A percentile compares a stretch with the other conserved stretches of the same genome.
Evolutionary conservation across 2,329 filamentous ascomycete genomes (phyloP).

Genomic region (Cladophialophora bantiana): DNA sequence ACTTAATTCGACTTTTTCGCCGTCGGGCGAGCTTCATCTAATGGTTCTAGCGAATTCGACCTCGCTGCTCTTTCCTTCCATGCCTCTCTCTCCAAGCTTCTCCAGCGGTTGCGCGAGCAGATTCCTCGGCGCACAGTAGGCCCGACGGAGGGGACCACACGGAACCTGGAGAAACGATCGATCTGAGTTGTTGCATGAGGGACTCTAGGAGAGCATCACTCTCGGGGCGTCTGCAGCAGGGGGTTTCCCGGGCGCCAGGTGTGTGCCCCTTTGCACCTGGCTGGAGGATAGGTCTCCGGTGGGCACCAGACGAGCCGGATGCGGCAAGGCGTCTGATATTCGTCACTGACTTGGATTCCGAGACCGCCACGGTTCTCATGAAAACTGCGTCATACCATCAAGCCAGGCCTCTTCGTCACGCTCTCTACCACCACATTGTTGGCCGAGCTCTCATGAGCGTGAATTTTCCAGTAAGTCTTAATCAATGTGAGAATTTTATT

Average conservation of each 20-base stretch:
- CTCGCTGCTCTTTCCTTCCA: background rate
- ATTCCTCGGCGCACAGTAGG: background rate
- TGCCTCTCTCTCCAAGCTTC: background rate
- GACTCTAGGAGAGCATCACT: background rate
- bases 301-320: slow-evolving; percentile 6
- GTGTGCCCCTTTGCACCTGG: background rate
- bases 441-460: background rate
- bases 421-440: background rate
- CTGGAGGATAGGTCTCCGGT: background rate
- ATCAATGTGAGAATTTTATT: background rate
- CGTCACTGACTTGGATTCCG: background rate
- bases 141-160: background rate
- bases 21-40: background rate
- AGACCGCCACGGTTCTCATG: background rate
- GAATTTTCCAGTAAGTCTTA: background rate
- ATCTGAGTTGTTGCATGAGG: background rate
- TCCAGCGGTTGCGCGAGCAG: background rate
- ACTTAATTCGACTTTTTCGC: background rate
- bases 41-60: background rate
- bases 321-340: slow-evolving; percentile 10
- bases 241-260: background rate
- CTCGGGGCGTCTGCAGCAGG: background rate
- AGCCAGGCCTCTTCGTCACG: slow-evolving; percentile 7
- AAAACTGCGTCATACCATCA: background rate
- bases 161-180: background rate